These are phyloP conservation scores for Phialemonium atrogriseum DNA, from an alignment of 2,329 filamentous ascomycete genomes.

Conservation along the genomic window DNA sequence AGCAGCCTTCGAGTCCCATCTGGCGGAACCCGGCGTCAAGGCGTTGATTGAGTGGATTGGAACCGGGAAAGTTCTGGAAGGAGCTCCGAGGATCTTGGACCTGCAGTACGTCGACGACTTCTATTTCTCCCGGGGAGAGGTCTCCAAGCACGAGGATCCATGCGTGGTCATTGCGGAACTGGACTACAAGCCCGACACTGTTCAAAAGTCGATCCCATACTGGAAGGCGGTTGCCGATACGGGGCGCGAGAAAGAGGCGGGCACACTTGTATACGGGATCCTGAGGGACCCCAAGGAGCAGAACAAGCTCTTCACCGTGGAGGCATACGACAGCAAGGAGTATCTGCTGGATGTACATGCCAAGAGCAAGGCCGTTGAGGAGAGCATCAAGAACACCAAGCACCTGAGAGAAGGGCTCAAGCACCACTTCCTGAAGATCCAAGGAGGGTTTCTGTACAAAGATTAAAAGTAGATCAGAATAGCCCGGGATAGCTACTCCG, in stretches of 20 bases:
- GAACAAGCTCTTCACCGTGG: constrained; percentile 14
- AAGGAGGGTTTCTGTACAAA: constrained; percentile 14
- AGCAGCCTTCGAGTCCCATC: constrained; percentile 16
- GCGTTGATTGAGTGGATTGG: constrained; percentile 15
- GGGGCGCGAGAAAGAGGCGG: constrained; percentile 12
- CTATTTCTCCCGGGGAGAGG: constrained; percentile 11
- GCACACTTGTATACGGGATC: constrained; percentile 17
- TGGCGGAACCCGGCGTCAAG: constrained; percentile 12
- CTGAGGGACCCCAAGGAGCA: constrained; percentile 12
- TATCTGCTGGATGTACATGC: constrained; percentile 19
- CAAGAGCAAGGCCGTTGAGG: constrained; percentile 17
- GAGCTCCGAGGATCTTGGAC: constrained; percentile 8
- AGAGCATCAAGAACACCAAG: constrained; percentile 14
- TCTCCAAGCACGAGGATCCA: constrained; percentile 12
- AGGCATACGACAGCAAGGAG: constrained; percentile 18
- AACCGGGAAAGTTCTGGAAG: constrained; percentile 7
- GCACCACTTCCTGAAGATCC: constrained; percentile 15
- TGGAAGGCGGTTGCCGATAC: constrained; percentile 18
- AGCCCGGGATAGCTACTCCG: too few species aligned
- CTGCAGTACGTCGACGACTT: constrained; percentile 15
- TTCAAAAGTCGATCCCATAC: constrained; percentile 15
- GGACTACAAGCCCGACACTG: constrained; percentile 15
- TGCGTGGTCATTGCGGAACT: constrained; percentile 18
- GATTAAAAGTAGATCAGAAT: too few species aligned
- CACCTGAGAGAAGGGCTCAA: constrained; percentile 15